These are phyloP conservation scores for Carex sylvatica DNA, from an alignment of 202 grass and related monocot genomes.

Conservation along the genomic window DNA sequence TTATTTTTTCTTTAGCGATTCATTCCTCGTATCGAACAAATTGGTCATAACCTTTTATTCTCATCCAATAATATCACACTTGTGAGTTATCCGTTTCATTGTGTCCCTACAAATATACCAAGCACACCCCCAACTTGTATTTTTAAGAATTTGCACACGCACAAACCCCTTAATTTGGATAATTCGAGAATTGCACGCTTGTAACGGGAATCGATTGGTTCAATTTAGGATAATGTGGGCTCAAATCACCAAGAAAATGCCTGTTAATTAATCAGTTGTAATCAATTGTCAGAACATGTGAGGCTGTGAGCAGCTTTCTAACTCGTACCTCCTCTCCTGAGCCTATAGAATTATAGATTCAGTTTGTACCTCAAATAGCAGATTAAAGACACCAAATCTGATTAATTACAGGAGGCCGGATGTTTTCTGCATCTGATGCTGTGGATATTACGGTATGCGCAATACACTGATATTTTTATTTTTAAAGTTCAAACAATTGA, in stretches of 20 bases:
- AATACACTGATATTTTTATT: too few species aligned
- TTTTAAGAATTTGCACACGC: not conserved
- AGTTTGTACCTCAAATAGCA: not conserved
- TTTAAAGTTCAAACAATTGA: too few species aligned
- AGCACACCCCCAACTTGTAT: not conserved
- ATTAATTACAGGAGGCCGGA: not conserved
- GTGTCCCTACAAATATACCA: not conserved
- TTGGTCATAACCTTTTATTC: too few species aligned
- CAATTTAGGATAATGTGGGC: conserved; percentile 22
- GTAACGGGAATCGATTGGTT: not conserved
- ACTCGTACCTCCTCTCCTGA: not conserved
- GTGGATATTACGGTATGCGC: not conserved
- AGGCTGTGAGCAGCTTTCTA: not conserved
- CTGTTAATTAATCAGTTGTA: conserved; percentile 5
- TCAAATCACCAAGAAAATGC: not conserved
- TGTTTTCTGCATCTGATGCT: not conserved
- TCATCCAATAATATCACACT: not conserved
- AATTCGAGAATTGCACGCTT: not conserved
- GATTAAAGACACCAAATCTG: not conserved
- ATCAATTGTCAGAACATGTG: conserved; percentile 5
- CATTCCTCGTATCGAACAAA: too few species aligned
- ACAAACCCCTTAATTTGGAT: not conserved
- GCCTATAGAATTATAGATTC: not conserved
- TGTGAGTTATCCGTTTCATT: not conserved
- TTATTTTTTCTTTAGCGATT: too few species aligned